Conservation (phyloP, 441 rosid species). For the Pelargonium myrrhifolium region DNA sequence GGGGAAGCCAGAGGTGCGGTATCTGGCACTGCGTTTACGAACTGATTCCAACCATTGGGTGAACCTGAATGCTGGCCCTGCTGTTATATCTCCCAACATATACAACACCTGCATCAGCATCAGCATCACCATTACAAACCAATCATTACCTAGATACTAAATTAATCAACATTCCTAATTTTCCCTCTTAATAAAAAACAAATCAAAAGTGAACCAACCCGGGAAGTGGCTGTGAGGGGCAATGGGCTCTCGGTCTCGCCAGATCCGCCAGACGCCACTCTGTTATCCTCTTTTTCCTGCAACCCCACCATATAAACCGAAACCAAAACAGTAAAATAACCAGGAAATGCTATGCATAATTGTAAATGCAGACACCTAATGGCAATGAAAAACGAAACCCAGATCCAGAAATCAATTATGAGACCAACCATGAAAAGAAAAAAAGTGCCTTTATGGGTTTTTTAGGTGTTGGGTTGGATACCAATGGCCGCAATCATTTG, state of each 20-base stretch:
- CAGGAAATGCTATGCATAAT: constrained; percentile 11
- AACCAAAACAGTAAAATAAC: not conserved
- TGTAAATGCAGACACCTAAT: constrained; percentile 6
- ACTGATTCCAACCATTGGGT: constrained; percentile 96
- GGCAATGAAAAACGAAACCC: constrained; percentile 17
- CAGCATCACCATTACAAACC: not conserved
- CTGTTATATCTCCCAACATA: constrained; percentile 96
- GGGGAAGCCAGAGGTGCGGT: constrained; percentile 82
- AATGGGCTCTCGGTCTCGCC: constrained; percentile 68
- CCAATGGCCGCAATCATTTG: not conserved
- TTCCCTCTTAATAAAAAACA: not conserved
- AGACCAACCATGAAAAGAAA: not conserved
- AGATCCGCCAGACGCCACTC: constrained; percentile 54
- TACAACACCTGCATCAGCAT: constrained; percentile 69
- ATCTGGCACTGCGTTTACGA: constrained; percentile 78
- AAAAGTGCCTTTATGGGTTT: not conserved
- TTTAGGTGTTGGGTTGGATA: not conserved
- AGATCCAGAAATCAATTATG: constrained; percentile 10
- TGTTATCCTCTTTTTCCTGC: constrained; percentile 55
- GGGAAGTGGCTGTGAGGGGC: constrained; percentile 87
- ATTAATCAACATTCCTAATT: not conserved
- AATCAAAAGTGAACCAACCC: constrained; percentile 36
- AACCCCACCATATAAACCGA: constrained; percentile 23
- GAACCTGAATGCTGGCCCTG: constrained; percentile 77
- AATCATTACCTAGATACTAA: not conserved